Conservation (phyloP, 2,329 filamentous ascomycete species). For the Alternaria tenuissima region DNA sequence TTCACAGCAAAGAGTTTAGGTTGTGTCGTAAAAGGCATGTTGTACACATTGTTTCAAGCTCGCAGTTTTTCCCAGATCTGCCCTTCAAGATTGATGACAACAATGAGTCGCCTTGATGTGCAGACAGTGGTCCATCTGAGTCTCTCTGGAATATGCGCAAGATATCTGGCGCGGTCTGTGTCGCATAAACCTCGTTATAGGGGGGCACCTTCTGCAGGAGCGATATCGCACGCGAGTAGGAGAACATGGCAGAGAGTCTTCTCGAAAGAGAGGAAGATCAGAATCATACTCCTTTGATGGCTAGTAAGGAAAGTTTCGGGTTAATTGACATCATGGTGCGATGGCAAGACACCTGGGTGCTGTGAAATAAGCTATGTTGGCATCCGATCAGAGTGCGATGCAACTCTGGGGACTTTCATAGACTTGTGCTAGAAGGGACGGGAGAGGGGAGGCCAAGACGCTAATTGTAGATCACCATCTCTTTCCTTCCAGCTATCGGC, state of each 20-base stretch:
- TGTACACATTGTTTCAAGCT: not conserved
- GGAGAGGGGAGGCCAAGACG: not conserved
- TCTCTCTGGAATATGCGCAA: not conserved
- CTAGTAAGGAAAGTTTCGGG: not conserved
- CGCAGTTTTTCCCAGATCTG: not conserved
- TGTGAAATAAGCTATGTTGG: not conserved
- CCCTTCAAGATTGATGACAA: not conserved
- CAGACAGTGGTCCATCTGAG: not conserved
- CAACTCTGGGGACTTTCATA: not conserved
- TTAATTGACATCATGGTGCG: not conserved
- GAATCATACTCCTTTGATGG: not conserved
- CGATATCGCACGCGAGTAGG: not conserved
- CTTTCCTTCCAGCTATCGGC: not conserved
- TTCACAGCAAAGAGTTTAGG: not conserved
- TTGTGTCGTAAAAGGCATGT: not conserved
- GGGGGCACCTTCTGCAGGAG: not conserved
- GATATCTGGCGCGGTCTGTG: not conserved
- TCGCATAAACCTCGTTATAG: not conserved
- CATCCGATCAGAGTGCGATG: not conserved
- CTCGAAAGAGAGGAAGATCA: not conserved
- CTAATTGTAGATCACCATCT: not conserved
- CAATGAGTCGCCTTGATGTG: not conserved
- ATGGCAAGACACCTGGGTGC: not conserved
- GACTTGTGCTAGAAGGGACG: not conserved
- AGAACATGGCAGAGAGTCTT: too few relatives aligned